Evolutionary conservation across 139 green algal genomes (phyloP), one percentile per base, ranked within the genome.

Genomic region (Tetradesmus lagerheimii): DNA sequence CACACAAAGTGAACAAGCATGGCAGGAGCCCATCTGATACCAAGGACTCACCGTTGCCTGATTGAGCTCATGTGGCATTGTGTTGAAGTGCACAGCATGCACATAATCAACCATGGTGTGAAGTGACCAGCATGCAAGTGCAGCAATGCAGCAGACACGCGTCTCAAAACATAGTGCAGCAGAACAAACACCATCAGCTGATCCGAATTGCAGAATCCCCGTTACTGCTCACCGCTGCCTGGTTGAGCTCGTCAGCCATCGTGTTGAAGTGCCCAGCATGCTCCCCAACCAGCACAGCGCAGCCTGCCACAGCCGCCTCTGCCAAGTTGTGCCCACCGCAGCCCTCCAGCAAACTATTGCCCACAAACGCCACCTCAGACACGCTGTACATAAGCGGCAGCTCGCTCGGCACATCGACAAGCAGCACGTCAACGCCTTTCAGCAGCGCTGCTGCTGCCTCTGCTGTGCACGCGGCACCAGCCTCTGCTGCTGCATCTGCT

Each of bases 201-300:
- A n/a, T n/a, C n/a, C n/a, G n/a, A n/a, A n/a, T n/a, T n/a, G n/a
- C n/a, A n/a, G n/a, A n/a, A n/a, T n/a, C n/a, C n/a, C n/a, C n/a
- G n/a, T n/a, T n/a, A n/a, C n/a, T n/a, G 6, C 50, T 89, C 75
- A 85, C 89, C 67, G 67, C 89, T 45, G 80, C 91, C 31, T 92
- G 76, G 88, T 96, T 96, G 18, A 96, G 93, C 50, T 96, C 91
- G 38, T 95, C 90, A 0, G 94, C 94, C 92, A 96, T 94, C 23
- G 71, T 38, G 12, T 50, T 87, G 39, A 89, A 90, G 39, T 92
- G 39, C 3, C 89, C 94, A 16, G 89, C 92, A 67, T 95, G 85
- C 34, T 91, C 90, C 25, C 94, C 94, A 66, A 95, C 91, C 23
- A 96, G 83, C 53, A 96, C 50, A 23, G 94, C 94, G 82, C 93